phyloP scores from a whole-genome alignment of 2,329 filamentous ascomycete genomes.

The Cercospora nicotianae region DNA sequence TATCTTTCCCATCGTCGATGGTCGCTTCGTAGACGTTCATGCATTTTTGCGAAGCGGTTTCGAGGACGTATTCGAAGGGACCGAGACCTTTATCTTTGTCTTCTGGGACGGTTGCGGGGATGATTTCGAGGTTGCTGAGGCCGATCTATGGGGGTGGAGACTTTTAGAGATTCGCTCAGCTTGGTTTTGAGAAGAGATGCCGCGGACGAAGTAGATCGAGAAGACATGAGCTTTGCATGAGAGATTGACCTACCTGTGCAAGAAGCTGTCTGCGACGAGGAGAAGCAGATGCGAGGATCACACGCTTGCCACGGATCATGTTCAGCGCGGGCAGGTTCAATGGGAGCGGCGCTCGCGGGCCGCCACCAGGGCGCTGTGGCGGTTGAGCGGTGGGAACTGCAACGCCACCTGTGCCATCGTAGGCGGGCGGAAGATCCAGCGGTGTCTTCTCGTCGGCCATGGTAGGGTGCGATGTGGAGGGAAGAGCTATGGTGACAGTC shows the following conservation, averaged over 20 bases:
- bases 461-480: not conserved
- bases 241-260: conserved; percentile 56
- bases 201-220: no score
- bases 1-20: conserved; percentile 54
- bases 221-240: not conserved
- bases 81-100: conserved; percentile 77
- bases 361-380: conserved; percentile 22
- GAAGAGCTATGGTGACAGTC: not conserved
- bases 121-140: conserved; percentile 76
- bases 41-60: conserved; percentile 81
- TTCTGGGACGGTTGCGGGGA: conserved; percentile 80
- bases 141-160: conserved; percentile 60
- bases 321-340: conserved; percentile 78
- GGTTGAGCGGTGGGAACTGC: conserved; percentile 20
- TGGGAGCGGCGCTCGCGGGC: conserved; percentile 58
- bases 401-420: conserved; percentile 34
- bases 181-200: conserved; percentile 1
- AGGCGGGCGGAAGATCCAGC: conserved; percentile 47
- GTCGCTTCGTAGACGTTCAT: conserved; percentile 67
- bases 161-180: conserved; percentile 24
- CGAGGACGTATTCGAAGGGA: conserved; percentile 87
- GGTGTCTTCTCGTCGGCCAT: conserved; percentile 40
- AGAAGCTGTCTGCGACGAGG: conserved; percentile 82
- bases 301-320: conserved; percentile 72
- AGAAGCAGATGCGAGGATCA: conserved; percentile 88